Evolutionary conservation across 371 early-diverging fungal genomes (phyloP).

Genomic region (Rhizopus sp.): DNA sequence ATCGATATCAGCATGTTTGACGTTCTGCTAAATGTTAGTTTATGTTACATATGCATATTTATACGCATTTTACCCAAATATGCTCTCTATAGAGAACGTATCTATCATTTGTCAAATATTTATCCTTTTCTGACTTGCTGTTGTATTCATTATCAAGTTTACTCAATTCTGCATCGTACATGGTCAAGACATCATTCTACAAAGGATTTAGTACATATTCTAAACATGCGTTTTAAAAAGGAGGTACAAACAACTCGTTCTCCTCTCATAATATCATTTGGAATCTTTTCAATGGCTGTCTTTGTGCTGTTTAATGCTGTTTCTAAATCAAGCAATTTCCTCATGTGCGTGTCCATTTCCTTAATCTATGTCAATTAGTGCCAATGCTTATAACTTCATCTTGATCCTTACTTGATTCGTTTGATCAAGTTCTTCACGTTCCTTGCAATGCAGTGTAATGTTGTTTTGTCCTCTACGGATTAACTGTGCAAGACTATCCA

Average conservation of each 20-base stretch:
- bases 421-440: slow-evolving; percentile 15
- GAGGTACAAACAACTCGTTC: slow-evolving; percentile 13
- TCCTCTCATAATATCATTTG: not conserved
- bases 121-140: slow-evolving; percentile 5
- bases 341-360: slow-evolving; percentile 9
- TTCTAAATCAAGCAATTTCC: slow-evolving; percentile 16
- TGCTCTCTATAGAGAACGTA: slow-evolving; percentile 17
- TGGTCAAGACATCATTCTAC: slow-evolving; percentile 13
- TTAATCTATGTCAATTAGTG: not conserved
- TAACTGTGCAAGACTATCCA: not conserved
- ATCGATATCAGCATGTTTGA: slow-evolving; percentile 35
- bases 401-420: slow-evolving; percentile 3
- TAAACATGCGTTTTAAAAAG: not conserved
- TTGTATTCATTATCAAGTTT: not conserved
- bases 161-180: slow-evolving; percentile 7
- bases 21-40: slow-evolving; percentile 22
- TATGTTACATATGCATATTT: not conserved
- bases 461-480: slow-evolving; percentile 6
- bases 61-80: slow-evolving; percentile 23
- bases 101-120: slow-evolving; percentile 6
- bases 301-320: slow-evolving; percentile 5
- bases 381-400: not conserved
- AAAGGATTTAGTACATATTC: not conserved
- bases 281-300: not conserved
- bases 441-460: slow-evolving; percentile 6